A percentile compares a stretch with the other conserved stretches of the same genome.
phyloP scores from a whole-genome alignment of 2,329 filamentous ascomycete species.

The Fulvia fulva region DNA sequence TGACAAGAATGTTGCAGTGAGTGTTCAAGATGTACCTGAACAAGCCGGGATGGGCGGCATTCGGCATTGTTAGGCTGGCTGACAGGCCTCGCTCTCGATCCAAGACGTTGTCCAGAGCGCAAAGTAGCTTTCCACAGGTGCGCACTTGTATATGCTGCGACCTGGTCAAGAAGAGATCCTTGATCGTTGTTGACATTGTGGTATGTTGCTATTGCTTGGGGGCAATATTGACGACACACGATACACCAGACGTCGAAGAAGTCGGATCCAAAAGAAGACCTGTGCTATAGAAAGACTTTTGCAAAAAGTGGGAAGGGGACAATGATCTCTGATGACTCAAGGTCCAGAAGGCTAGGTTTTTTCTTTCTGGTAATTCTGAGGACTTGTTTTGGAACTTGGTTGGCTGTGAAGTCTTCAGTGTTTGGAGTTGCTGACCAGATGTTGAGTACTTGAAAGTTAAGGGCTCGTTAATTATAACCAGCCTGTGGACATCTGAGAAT shows the following conservation, averaged over 20 bases:
- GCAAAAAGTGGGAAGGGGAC: background rate
- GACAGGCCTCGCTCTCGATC: background rate
- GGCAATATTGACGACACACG: no score
- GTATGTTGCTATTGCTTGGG: no score
- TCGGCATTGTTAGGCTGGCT: background rate
- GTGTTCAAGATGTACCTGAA: background rate
- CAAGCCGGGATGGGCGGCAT: background rate
- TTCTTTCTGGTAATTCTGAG: background rate
- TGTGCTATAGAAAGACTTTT: background rate
- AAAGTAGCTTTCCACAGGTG: background rate
- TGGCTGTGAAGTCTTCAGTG: background rate
- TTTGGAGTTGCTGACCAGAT: background rate
- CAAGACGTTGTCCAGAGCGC: background rate
- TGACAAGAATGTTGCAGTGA: background rate
- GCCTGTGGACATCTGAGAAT: background rate
- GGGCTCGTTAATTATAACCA: background rate
- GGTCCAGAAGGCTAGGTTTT: no score
- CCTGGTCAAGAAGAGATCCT: background rate
- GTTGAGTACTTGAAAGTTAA: background rate
- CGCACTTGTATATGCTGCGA: background rate
- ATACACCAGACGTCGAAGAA: no score
- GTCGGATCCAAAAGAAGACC: background rate
- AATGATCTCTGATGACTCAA: no score
- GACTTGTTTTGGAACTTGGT: background rate
- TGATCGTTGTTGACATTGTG: background rate